Percentiles rank a stretch among this genome's conserved stretches.
phyloP scores from a whole-genome alignment of 169 alveolate species.

The Cryptosporidium andersoni region DNA sequence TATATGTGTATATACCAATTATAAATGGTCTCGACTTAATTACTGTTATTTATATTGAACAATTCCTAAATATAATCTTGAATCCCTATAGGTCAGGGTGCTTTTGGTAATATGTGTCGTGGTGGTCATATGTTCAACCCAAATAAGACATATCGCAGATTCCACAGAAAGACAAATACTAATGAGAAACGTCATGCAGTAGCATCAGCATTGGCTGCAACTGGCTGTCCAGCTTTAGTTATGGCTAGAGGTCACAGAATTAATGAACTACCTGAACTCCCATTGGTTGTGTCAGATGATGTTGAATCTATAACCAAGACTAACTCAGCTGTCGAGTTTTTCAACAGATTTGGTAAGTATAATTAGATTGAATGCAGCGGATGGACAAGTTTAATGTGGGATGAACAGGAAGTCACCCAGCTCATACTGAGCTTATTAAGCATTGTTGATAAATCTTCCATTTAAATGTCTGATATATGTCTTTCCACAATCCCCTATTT shows the following conservation, averaged over 20 bases:
- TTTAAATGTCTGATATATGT: slow-evolving; percentile 16
- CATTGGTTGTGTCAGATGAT: slow-evolving; percentile 89
- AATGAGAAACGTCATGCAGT: slow-evolving; percentile 97
- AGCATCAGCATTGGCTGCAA: slow-evolving; percentile 97
- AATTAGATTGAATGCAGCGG: slow-evolving; percentile 88
- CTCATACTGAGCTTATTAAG: slow-evolving; percentile 58
- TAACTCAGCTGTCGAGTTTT: slow-evolving; percentile 62
- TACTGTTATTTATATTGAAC: too few species aligned
- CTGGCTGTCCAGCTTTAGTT: slow-evolving; percentile 96
- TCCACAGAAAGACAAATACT: slow-evolving; percentile 96
- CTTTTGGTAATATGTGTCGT: slow-evolving; percentile 98
- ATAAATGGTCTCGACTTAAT: too few species aligned
- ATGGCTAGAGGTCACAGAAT: slow-evolving; percentile 98
- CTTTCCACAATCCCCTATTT: background rate
- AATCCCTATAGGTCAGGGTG: slow-evolving; percentile 92
- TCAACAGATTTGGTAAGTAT: slow-evolving; percentile 69
- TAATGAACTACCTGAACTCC: slow-evolving; percentile 92
- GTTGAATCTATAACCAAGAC: slow-evolving; percentile 70
- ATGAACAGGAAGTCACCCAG: slow-evolving; percentile 73
- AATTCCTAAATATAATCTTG: too few species aligned
- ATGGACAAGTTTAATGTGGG: slow-evolving; percentile 30
- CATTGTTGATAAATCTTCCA: slow-evolving; percentile 66
- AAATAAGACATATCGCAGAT: slow-evolving; percentile 95
- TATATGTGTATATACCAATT: too few species aligned
- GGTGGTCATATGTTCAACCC: slow-evolving; percentile 99